Base-by-base conservation (phyloP, 2,329 filamentous ascomycete genomes). In the Podosphaera leucotricha region DNA sequence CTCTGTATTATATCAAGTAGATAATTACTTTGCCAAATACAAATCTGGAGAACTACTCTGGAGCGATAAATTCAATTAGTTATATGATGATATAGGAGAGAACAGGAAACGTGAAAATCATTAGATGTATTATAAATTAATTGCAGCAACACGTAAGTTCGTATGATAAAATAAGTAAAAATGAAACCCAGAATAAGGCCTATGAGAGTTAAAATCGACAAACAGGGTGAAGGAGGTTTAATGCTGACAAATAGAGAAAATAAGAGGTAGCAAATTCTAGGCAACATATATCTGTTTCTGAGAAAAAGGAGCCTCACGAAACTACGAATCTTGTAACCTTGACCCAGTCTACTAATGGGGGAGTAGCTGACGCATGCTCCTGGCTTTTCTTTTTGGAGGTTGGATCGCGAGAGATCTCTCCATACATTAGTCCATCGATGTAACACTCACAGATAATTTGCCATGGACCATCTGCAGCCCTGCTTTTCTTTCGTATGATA, bases 341-440 rank as follows among this genome's bases (percentile, higher is more conserved):
- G 20, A 38, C 18, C 37, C 37, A 38, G n/a, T 38, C 37, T 7
- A 38, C 37, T 16, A 38, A 8, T 38, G 37, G 15, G 11, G 18
- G 37, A 38, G 16, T 20, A 13, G 18, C 20, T 15, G 20, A 20
- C 11, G 10, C 11, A 11, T 20, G 6, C 10, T 22, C 7, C 20
- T 38, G 18, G 6, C 20, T 7, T 38, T 8, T 19, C 10, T 10
- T 19, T 5, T 20, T 15, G 7, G 7, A 19, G 6, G 11, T 38
- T 11, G 18, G 10, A 19, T 20, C 37, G 16, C 37, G 37, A 38
- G 20, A 19, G 20, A 38, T 19, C 15, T 38, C 40, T 43, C 44
- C 44, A 30, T 64, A 10, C 44, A 46, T 46, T 19, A 46, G 24
- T 30, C 44, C 44, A 43, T 46, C 28, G 15, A 46, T 41, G 22